Base-by-base conservation (phyloP, 345 rosid genomes). In the Eucalyptus rudis region DNA sequence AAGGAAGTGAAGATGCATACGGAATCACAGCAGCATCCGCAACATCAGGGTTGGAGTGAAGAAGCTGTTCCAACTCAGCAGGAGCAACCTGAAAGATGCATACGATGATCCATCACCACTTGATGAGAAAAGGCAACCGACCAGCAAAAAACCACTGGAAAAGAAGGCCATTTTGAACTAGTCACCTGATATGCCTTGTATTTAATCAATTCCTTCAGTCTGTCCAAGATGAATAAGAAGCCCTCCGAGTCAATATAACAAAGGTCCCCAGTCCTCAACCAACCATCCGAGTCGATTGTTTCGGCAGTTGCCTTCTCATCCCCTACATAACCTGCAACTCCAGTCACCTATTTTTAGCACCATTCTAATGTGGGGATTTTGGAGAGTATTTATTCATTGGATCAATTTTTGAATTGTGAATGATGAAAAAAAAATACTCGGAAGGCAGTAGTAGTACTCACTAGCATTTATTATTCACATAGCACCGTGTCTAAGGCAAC, bases 181-280 rank as follows among this genome's bases (percentile, higher is more conserved):
- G 10, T 58, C 17, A 97, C 99, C 99, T 97, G 99, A 92, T 94
- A 96, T 49, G 94, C 99, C 91, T 97, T 96, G 93, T 96, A 97
- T 92, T 97, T 97, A 86, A 97, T 97, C 92, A 97, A 90, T 87
- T 97, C 99, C 94, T 97, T 97, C 62, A 97, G 88, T 92, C 99
- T 90, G 91, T 97, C 99, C 86, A 96, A 96, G 52, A 96, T 93
- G 89, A 91, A 96, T 13, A 97, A 93, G 89, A 91, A 93, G 25
- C 99, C 99, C 8, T 96, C 91, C 1, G 94, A 66, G 87, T 97
- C 98, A 86, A 96, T 91, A 87, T 96, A 97, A 91, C 99, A 95
- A 49, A 97, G 93, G 92, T 97, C 99, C 31, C 99, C 99, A 2
- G 99, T 96, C 94, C 94, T 96, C 87, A 97, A 91, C 99, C 99